A percentile compares a stretch with the other conserved stretches of the same genome.
Conservation (phyloP, 2,329 filamentous ascomycete genomes). For the Aspergillus pseudoglaucus region DNA sequence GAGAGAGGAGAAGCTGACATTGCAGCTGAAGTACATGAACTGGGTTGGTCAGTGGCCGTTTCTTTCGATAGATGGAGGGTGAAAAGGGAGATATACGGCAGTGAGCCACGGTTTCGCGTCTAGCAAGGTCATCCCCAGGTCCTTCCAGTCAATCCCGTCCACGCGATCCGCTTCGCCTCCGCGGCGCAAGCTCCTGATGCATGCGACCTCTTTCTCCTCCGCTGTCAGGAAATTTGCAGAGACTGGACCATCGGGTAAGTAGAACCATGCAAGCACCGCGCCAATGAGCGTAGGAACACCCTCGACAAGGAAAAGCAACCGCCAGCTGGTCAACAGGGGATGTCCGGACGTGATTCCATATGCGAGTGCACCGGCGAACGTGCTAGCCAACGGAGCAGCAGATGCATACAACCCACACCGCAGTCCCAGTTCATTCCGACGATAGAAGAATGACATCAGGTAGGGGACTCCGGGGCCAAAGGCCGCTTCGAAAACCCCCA, state of each 20-base stretch:
- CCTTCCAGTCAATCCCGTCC: conserved; percentile 41
- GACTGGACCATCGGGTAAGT: conserved; percentile 48
- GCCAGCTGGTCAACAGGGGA: conserved; percentile 55
- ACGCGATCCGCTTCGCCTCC: conserved; percentile 42
- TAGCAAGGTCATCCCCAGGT: conserved; percentile 40
- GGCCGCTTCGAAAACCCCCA: conserved; percentile 42
- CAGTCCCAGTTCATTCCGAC: conserved; percentile 51
- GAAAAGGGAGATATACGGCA: too few species aligned
- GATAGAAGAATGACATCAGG: conserved; percentile 54
- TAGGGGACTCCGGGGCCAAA: conserved; percentile 45
- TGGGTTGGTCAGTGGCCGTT: too few species aligned
- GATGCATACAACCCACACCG: conserved; percentile 51
- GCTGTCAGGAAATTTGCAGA: conserved; percentile 50
- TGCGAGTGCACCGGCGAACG: conserved; percentile 65
- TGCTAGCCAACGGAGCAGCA: conserved; percentile 65
- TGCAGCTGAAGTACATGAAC: conserved; percentile 55
- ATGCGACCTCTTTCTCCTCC: conserved; percentile 54
- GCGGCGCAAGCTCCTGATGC: conserved; percentile 48
- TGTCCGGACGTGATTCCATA: conserved; percentile 59
- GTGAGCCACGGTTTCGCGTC: conserved; percentile 46
- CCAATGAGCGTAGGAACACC: conserved; percentile 54
- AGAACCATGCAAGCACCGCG: conserved; percentile 50
- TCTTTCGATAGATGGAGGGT: too few species aligned
- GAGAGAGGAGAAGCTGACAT: conserved; percentile 59
- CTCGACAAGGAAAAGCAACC: conserved; percentile 59